Base-by-base conservation (phyloP, 169 alveolate species). In the Plasmodium malariae region DNA sequence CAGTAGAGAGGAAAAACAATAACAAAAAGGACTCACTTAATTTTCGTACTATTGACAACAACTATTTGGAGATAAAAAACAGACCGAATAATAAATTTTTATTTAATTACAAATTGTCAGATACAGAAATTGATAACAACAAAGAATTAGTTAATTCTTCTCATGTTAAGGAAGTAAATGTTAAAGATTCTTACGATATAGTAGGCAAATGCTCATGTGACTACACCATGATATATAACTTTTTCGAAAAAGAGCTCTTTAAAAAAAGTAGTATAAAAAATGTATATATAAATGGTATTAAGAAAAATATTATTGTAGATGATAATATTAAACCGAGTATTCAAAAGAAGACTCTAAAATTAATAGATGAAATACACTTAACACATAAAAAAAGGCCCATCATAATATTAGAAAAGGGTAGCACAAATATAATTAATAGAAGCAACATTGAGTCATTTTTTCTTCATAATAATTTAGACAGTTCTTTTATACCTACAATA, bases 361-460 rank as follows among this genome's bases (percentile, higher is more conserved):
- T 92, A 6, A 54, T 94, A 48, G 96, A 94, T 74, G 96, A 92
- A 65, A 94, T 94, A 51, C 93, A 93, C 59, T 85, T 68, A 68
- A 89, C 80, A 68, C 89, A 92, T 89, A 92, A 93, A 78, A 94
- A 91, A 63, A 94, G 92, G 34, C 96, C 96, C 4, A 88, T 94
- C 17, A 94, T 94, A 24, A 37, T 80, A 55, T 48, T 80, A n/a
- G 83, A 63, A 67, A 80, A 40, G 14, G 54, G 24, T 32, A 62
- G 26, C 12, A 65, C 57, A 11, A 68, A 6, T 68, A 80, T 80
- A 49, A 80, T 80, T 28, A 80, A 80, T 24, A 80, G 30, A 69
- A 65, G 40, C 28, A 80, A 80, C 49, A 21, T 80, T 49, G 70
- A 80, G 17, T 48, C 68, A 0, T 71, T 59, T 59, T 74, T 54